Conservation (phyloP, 1,284 basidiomycete species). For the Ustilago crameri region DNA sequence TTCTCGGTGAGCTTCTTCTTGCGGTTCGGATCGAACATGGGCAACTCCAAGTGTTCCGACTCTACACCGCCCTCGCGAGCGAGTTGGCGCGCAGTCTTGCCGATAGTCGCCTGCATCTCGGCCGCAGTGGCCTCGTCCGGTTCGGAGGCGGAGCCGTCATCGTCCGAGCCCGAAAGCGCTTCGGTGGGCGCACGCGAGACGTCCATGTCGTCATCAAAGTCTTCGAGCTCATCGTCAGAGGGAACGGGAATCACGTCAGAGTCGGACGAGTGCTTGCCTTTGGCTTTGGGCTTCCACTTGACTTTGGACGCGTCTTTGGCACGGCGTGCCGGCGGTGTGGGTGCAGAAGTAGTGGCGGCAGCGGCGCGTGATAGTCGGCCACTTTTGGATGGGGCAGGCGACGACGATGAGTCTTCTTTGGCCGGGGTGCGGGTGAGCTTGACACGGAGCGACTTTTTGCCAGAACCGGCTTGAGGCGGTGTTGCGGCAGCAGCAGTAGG, state of each 20-base stretch:
- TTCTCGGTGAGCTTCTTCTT: slow-evolving; percentile 84
- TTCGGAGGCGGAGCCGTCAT: slow-evolving; percentile 23
- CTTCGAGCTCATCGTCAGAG: slow-evolving; percentile 10
- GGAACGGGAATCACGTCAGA: slow-evolving; percentile 16
- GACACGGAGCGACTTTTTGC: slow-evolving; percentile 39
- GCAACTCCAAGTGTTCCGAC: slow-evolving; percentile 55
- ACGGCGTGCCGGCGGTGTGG: slow-evolving; percentile 9
- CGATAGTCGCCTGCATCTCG: slow-evolving; percentile 37
- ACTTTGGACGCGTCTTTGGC: slow-evolving; percentile 33
- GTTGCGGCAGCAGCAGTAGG: slow-evolving; percentile 2
- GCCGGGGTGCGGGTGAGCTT: slow-evolving; percentile 41
- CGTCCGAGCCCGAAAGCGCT: slow-evolving; percentile 9
- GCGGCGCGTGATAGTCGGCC: slow-evolving; percentile 7
- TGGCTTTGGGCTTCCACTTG: slow-evolving; percentile 39
- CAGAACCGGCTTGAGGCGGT: slow-evolving; percentile 13
- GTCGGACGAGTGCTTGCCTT: slow-evolving; percentile 24
- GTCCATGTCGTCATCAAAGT: slow-evolving; percentile 11
- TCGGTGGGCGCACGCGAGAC: slow-evolving; percentile 11
- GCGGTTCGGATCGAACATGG: slow-evolving; percentile 69
- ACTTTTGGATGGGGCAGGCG: slow-evolving; percentile 7
- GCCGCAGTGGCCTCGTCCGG: slow-evolving; percentile 45
- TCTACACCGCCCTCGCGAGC: slow-evolving; percentile 51
- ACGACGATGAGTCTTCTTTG: slow-evolving; percentile 11
- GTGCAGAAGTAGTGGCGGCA: slow-evolving; percentile 6
- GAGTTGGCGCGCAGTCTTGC: slow-evolving; percentile 64